phyloP scores from a whole-genome alignment of 2,329 filamentous ascomycete genomes.

The Periconia macrospinosa region DNA sequence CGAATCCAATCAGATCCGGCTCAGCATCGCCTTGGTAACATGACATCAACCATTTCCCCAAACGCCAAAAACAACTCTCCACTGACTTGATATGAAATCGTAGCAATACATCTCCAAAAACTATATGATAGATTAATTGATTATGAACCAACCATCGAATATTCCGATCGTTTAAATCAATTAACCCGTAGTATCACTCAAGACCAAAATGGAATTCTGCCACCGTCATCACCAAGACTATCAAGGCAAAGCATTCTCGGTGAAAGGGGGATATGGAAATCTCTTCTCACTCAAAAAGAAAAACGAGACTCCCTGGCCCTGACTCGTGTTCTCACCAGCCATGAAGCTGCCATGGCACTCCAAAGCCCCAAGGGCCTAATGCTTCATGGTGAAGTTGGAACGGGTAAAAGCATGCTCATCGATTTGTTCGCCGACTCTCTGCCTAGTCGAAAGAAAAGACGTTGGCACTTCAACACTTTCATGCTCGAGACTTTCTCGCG shows the following conservation, averaged over 20 bases:
- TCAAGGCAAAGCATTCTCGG: conserved; percentile 26
- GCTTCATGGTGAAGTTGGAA: conserved; percentile 79
- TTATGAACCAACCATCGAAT: conserved; percentile 73
- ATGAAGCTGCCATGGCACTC: conserved; percentile 71
- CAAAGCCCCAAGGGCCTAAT: conserved; percentile 75
- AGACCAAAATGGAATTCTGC: conserved; percentile 16
- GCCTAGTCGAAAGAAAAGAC: conserved; percentile 70
- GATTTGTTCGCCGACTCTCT: conserved; percentile 79
- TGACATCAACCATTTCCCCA: conserved; percentile 37
- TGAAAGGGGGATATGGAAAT: conserved; percentile 56
- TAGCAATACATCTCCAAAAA: conserved; percentile 74
- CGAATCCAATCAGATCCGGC: conserved; percentile 69
- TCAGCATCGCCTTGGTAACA: conserved; percentile 64
- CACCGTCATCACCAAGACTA: conserved; percentile 34
- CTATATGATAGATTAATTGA: conserved; percentile 76
- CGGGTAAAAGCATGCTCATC: conserved; percentile 83
- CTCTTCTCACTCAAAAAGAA: conserved; percentile 57
- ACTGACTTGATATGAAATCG: conserved; percentile 19
- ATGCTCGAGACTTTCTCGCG: conserved; percentile 78
- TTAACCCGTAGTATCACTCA: conserved; percentile 52
- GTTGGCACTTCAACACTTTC: conserved; percentile 85
- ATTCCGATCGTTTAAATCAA: conserved; percentile 65
- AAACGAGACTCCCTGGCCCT: conserved; percentile 61
- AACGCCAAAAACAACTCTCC: conserved; percentile 15
- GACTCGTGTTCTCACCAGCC: conserved; percentile 67